Evolutionary conservation across 306 rosid species (phyloP), one percentile per base, ranked within the genome.

Genomic region (Acmispon strigosus): DNA sequence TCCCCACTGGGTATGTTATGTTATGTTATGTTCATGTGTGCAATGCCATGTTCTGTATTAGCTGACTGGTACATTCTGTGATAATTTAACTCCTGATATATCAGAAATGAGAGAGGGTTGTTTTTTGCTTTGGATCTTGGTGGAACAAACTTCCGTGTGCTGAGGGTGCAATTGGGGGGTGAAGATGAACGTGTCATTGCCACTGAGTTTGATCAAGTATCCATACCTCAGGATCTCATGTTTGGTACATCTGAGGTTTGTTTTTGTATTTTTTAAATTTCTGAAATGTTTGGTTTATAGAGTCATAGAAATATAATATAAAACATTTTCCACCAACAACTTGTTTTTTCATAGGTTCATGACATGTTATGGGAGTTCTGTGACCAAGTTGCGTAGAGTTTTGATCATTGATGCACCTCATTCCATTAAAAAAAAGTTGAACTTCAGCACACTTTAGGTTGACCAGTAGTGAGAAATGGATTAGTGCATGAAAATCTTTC

Each of bases 51-150:
- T 32, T 32, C 37, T 32, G 37, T 27, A 1, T 22, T 22, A 27
- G 34, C 34, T 27, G 1, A 4, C 34, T 27, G 34, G 34, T 27
- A 22, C 24, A 1, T 22, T 22, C 2, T 22, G 3, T 1, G 34
- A 27, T 27, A 27, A 2, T 27, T 27, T 27, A 27, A 27, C 34
- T 32, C 6, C 7, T 84, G 66, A 1, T 3, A 9, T 39, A 9
- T 47, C 55, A 90, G 98, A 81, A 90, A 90, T 27, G 98, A 93
- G 86, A 77, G 76, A 48, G 98, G 98, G 1, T 80, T 93, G 87
- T 90, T 88, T 64, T 93, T 90, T 83, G 98, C 94, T 13, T 72
- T 90, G 89, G 98, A 93, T 87, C 96, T 93, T 39, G 98, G 98
- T 19, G 98, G 98, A 47, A 88, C 98, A 2, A 90, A 93, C 70